These are phyloP conservation scores for Malus hybrid DNA, from an alignment of 331 rosid genomes.

Conservation along the genomic window DNA sequence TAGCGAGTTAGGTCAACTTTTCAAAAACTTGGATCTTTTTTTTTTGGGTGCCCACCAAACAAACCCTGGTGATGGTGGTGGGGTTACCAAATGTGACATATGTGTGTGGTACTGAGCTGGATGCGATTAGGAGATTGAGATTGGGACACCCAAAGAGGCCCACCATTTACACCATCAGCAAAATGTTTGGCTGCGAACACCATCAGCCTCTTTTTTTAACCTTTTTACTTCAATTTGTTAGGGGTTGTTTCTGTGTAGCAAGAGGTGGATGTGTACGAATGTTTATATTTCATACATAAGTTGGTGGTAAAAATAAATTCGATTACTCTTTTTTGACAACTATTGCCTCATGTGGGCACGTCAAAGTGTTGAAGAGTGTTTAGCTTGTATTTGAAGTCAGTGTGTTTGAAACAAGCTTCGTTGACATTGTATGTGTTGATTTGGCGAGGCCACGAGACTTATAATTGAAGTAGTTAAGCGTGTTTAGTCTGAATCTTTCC, in stretches of 20 bases:
- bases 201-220: not conserved
- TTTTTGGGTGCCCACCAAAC: not conserved
- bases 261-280: conserved; percentile 21
- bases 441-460: not conserved
- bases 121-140: conserved; percentile 23
- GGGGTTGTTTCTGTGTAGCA: conserved; percentile 23
- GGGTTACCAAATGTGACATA: conserved; percentile 4
- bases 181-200: not conserved
- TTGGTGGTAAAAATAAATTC: conserved; percentile 29
- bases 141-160: conserved; percentile 40
- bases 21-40: not conserved
- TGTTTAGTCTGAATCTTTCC: too few relatives aligned
- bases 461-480: not conserved
- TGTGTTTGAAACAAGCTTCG: not conserved
- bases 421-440: not conserved
- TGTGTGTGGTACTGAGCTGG: conserved; percentile 46
- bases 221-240: conserved; percentile 9
- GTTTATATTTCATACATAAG: conserved; percentile 21
- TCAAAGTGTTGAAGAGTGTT: not conserved
- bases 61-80: conserved; percentile 2
- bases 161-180: conserved; percentile 17
- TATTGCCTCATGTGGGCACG: not conserved
- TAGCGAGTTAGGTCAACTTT: not conserved
- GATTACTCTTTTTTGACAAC: not conserved
- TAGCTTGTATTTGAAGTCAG: not conserved